Percentiles rank a stretch among this genome's conserved stretches.
phyloP scores from a whole-genome alignment of 148 eudicot species.

The Talinum fruticosum region DNA sequence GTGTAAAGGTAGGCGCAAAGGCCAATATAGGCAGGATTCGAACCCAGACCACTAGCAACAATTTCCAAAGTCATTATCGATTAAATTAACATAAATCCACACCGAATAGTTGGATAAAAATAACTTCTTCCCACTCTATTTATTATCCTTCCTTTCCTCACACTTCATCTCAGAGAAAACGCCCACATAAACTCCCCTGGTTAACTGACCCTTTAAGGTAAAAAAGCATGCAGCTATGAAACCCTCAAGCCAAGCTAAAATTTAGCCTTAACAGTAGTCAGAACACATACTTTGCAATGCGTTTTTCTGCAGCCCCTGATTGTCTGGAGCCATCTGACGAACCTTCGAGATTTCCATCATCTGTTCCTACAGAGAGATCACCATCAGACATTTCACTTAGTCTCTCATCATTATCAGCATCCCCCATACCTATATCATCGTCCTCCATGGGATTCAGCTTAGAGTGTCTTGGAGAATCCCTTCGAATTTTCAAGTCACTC shows the following conservation, averaged over 20 bases:
- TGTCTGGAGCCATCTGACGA: constrained; percentile 31
- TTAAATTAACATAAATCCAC: too few relatives aligned
- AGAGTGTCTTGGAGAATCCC: constrained; percentile 24
- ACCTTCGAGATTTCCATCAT: constrained; percentile 45
- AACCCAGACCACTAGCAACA: too few relatives aligned
- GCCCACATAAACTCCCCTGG: background rate
- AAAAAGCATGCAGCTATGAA: too few relatives aligned
- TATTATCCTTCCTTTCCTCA: too few relatives aligned
- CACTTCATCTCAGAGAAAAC: too few relatives aligned
- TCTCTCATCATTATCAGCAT: constrained; percentile 42
- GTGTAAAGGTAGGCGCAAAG: too few relatives aligned
- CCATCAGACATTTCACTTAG: constrained; percentile 45
- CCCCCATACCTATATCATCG: constrained; percentile 20
- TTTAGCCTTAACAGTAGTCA: background rate
- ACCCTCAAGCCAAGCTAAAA: too few relatives aligned
- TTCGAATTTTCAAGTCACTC: constrained; percentile 28
- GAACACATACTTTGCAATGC: constrained; percentile 46
- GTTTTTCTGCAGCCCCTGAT: constrained; percentile 29
- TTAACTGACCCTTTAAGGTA: background rate
- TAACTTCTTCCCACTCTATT: too few relatives aligned
- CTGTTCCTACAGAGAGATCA: constrained; percentile 46
- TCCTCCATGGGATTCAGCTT: constrained; percentile 23
- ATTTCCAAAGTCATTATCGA: too few relatives aligned
- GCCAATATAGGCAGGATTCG: too few relatives aligned
- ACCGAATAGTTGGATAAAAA: too few relatives aligned